These are phyloP conservation scores for Candida chauliodis DNA, from an alignment of 805 yeast species.

Conservation along the genomic window DNA sequence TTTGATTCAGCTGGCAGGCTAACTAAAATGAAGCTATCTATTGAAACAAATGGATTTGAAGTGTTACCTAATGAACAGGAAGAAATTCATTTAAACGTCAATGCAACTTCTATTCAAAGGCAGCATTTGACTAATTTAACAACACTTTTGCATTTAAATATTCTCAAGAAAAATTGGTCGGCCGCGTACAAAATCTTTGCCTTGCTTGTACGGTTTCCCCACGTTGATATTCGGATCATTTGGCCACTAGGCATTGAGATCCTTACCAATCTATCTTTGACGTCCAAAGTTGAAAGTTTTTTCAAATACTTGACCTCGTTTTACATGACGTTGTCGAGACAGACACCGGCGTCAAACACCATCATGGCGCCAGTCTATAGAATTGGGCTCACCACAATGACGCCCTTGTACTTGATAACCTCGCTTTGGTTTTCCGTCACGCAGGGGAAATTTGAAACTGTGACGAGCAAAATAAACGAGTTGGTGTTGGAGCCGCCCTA, in stretches of 20 bases:
- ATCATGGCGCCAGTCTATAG: conserved; percentile 36
- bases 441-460: conserved; percentile 29
- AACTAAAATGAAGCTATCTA: conserved; percentile 18
- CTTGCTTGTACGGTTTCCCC: conserved; percentile 44
- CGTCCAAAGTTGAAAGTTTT: conserved; percentile 25
- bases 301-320: conserved; percentile 35
- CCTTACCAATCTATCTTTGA: conserved; percentile 17
- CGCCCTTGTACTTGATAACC: conserved; percentile 40
- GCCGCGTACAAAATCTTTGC: conserved; percentile 52
- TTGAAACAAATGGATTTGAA: conserved; percentile 21
- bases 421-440: conserved; percentile 41
- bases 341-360: conserved; percentile 7
- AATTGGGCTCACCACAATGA: conserved; percentile 35
- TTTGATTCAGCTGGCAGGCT: conserved; percentile 19
- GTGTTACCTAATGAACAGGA: conserved; percentile 10
- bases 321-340: conserved; percentile 15
- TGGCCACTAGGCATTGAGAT: conserved; percentile 69
- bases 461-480: conserved; percentile 33
- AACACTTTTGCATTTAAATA: conserved; percentile 45
- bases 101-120: conserved; percentile 9
- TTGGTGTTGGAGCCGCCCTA: conserved; percentile 42
- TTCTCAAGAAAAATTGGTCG: conserved; percentile 51
- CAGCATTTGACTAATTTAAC: conserved; percentile 35
- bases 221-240: conserved; percentile 49
- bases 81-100: background rate